A percentile compares a stretch with the other conserved stretches of the same genome.
Conservation (phyloP, 306 rosid species). For the Cucurbita argyrosperma region DNA sequence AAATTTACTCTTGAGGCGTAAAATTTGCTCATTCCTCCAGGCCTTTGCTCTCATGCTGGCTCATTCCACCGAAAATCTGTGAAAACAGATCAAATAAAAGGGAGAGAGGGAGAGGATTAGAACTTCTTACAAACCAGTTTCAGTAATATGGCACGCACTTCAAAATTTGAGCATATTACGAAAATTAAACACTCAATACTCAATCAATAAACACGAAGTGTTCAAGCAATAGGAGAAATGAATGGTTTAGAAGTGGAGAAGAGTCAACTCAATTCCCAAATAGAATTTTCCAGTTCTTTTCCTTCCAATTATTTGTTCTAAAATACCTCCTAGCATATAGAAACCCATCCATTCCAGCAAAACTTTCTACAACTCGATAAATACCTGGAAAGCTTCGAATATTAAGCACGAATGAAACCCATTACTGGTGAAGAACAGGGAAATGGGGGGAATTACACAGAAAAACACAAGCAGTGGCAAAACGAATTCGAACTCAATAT, state of each 20-base stretch:
- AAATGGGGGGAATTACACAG: conserved; percentile 5
- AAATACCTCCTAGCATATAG: not conserved
- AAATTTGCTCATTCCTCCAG: conserved; percentile 26
- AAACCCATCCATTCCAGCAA: not conserved
- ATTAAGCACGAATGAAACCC: not conserved
- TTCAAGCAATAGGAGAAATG: not conserved
- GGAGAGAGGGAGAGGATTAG: not conserved
- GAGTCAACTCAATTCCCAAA: not conserved
- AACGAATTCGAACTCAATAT: conserved; percentile 17
- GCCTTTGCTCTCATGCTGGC: conserved; percentile 42
- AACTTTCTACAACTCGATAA: not conserved
- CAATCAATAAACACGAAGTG: not conserved
- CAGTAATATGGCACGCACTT: not conserved
- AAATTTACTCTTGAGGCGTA: conserved; percentile 23
- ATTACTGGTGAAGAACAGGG: not conserved
- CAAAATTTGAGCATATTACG: not conserved
- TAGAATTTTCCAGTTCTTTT: not conserved
- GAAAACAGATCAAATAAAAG: conserved; percentile 10
- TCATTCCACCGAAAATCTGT: conserved; percentile 31
- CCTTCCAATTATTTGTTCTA: not conserved
- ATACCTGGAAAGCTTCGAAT: conserved; percentile 1
- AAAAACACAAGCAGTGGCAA: conserved; percentile 12
- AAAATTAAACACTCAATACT: not conserved
- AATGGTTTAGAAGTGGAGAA: not conserved
- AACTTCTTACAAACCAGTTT: not conserved